Evolutionary conservation across 2,329 filamentous ascomycete species (phyloP), one percentile per base, ranked within the genome.

Genomic region (Sordariomycetes sp.): DNA sequence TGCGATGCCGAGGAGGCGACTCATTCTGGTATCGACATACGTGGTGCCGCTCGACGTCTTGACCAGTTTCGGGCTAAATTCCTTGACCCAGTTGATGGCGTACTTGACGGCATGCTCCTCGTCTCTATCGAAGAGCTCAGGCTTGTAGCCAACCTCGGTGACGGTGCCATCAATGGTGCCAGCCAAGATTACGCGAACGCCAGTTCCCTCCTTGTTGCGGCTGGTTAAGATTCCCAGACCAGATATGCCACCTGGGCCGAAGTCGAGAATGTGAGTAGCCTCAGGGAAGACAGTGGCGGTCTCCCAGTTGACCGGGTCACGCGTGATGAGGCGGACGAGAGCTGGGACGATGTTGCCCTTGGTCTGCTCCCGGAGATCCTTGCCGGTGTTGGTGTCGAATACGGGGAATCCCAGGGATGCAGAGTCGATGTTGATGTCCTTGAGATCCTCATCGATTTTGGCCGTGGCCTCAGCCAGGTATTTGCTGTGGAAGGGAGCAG

Each of bases 171-270:
- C 85, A 49, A 98, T 82, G n/a, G 86, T 75, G 42, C 93, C 92
- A 28, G 87, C 92, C 38, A 98, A 73, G 45, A 98, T 94, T 44
- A 98, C 88, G 40, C 90, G 86, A 23, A 98, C 92, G 50, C 92
- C 92, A 38, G 87, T 96, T 42, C 92, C 92, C 58, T 98, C 93
- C 69, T 98, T 98, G 73, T 96, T 98, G 49, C 92, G 86, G 70
- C 94, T 96, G 38, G 92, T 98, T 43, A 98, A 69, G 30, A 94
- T 85, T 52, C 92, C 93, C 16, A 98, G 79, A 43, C 93, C 93
- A 17, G 92, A 98, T 44, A 96, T 92, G 42, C 92, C 93, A 51
- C 92, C 92, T 16, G 92, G 92, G 30, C 93, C 92, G 48, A 98
- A 96, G 63, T 98, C 92, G 34, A 98, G 67, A 37, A 98, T 85